phyloP scores from a whole-genome alignment of 2,329 filamentous ascomycete species.

The Exserohilum rostratum region DNA sequence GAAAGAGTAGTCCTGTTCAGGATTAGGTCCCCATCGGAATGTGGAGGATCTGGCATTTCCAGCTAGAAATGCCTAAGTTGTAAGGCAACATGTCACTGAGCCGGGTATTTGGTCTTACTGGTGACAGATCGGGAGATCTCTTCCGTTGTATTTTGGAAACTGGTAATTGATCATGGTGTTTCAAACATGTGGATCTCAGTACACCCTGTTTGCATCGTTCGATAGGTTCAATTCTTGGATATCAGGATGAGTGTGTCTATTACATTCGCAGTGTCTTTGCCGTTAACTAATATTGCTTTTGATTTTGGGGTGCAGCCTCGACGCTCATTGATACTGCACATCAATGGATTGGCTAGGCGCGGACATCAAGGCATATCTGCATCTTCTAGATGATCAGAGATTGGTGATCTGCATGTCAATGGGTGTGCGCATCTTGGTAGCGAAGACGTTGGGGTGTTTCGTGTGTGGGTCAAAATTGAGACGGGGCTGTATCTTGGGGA shows the following conservation, averaged over 20 bases:
- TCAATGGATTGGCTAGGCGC: neutral
- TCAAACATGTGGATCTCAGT: neutral
- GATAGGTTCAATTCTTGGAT: neutral
- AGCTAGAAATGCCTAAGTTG: neutral
- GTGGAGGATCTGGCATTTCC: no score
- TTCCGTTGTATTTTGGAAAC: neutral
- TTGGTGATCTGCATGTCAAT: neutral
- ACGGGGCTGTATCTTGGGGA: conserved; percentile 10
- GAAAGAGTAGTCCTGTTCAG: conserved; percentile 1
- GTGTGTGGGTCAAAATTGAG: conserved; percentile 3
- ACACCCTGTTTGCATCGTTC: no score
- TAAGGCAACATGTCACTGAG: neutral
- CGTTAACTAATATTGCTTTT: no score
- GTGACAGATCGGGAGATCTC: conserved; percentile 3
- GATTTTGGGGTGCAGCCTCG: no score
- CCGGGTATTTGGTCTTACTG: neutral
- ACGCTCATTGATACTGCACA: neutral
- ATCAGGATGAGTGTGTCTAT: no score
- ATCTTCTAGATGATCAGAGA: neutral
- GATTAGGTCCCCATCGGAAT: neutral
- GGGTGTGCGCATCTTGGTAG: neutral
- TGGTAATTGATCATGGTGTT: neutral
- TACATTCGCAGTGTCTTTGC: no score
- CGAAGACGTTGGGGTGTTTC: conserved; percentile 2
- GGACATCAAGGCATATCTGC: neutral